These are phyloP conservation scores for Ehretia macrophylla DNA, from an alignment of 257 asterid species.

Conservation along the genomic window DNA sequence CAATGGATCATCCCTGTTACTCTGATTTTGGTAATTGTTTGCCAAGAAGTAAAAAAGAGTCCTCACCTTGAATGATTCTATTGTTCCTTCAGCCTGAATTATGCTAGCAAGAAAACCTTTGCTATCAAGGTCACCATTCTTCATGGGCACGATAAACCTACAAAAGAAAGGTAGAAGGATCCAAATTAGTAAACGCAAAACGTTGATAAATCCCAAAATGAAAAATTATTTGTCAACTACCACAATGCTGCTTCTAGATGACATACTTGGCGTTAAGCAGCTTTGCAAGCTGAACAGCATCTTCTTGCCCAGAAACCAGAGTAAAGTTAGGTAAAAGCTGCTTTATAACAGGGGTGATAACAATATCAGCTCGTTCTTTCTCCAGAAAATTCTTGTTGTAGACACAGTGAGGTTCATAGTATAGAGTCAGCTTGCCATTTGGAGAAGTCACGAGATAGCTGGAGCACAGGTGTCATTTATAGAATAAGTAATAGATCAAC, in stretches of 20 bases:
- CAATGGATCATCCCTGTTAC: background rate
- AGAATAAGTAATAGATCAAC: too few species aligned
- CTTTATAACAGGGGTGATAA: constrained; percentile 82
- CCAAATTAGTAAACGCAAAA: background rate
- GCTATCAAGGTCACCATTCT: constrained; percentile 83
- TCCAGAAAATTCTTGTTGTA: constrained; percentile 45
- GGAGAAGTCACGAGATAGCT: constrained; percentile 80
- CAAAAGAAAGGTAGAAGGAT: background rate
- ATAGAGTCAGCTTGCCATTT: constrained; percentile 41
- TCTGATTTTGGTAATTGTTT: background rate
- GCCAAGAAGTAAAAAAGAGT: background rate
- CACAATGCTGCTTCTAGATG: background rate
- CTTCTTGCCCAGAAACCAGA: constrained; percentile 88
- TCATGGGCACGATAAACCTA: constrained; percentile 79
- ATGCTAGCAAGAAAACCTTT: constrained; percentile 70
- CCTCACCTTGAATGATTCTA: constrained; percentile 76
- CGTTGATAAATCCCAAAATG: background rate
- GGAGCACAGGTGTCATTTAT: constrained; percentile 14
- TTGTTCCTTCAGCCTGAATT: constrained; percentile 57
- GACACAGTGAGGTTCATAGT: constrained; percentile 92
- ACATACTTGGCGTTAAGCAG: constrained; percentile 65
- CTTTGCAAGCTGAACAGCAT: constrained; percentile 80
- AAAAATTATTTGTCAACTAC: background rate
- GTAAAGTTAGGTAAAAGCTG: constrained; percentile 72
- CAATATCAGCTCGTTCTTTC: constrained; percentile 61